Conservation (phyloP, 1,284 basidiomycete species). For the Vanrija humicola region DNA sequence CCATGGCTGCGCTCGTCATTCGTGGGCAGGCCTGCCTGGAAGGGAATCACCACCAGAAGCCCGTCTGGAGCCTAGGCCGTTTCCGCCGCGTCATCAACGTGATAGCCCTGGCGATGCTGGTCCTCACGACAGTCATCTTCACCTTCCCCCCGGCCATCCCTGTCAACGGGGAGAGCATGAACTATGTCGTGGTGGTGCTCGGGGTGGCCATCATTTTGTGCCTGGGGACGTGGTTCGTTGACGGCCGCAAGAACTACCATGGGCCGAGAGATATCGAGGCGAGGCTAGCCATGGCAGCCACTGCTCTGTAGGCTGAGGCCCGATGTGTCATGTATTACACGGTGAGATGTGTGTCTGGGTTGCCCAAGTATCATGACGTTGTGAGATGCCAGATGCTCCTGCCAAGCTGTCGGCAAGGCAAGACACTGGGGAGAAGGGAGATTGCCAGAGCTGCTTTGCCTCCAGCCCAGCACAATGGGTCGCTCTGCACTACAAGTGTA, state of each 20-base stretch:
- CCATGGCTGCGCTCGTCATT: conserved; percentile 23
- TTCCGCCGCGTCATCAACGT: conserved; percentile 35
- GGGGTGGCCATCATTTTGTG: conserved; percentile 36
- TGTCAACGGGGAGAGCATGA: conserved; percentile 47
- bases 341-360: too few relatives aligned
- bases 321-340: too few relatives aligned
- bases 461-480: too few relatives aligned
- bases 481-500: too few relatives aligned
- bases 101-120: conserved; percentile 43
- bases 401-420: too few relatives aligned
- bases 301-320: too few relatives aligned
- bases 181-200: conserved; percentile 47
- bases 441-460: too few relatives aligned
- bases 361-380: too few relatives aligned
- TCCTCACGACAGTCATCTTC: conserved; percentile 53
- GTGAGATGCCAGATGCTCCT: too few relatives aligned
- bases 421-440: too few relatives aligned
- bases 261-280: conserved; percentile 28
- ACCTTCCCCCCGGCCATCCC: conserved; percentile 51
- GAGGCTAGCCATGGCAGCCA: neutral
- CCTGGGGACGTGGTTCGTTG: conserved; percentile 40
- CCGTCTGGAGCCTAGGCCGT: neutral
- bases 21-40: conserved; percentile 16
- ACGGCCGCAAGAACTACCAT: conserved; percentile 43
- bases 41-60: conserved; percentile 2